Base-by-base conservation (phyloP, 2,329 filamentous ascomycete species). In the Claviceps sp. region DNA sequence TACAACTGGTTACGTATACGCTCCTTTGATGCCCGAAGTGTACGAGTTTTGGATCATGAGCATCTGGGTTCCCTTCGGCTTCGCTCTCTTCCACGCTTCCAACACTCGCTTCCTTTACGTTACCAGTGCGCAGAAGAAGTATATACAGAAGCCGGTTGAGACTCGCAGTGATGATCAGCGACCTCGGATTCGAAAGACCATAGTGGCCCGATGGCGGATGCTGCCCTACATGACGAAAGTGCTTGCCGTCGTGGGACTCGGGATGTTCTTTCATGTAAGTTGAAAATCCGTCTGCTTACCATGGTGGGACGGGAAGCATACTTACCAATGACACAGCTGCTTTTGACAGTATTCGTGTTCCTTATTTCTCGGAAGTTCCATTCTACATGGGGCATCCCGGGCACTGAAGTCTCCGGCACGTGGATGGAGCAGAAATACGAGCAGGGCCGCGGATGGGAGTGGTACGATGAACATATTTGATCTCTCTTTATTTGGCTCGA, bases 41-140 rank as follows among this genome's bases (percentile, higher is more conserved):
- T 70, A 70, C 16, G 78, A 83, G 63, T 85, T 73, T 62, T 85
- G 81, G 79, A 73, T 82, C 63, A 85, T 85, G 82, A 75, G 77
- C 55, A 70, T 80, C 52, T 82, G 79, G 62, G 68, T 85, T 3
- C 82, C 82, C 11, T 74, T 80, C 47, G 81, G 82, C 24, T 79
- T 85, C 51, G 81, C 79, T 7, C 66, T 85, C 5, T 84, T 84
- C 60, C 81, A 85, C 60, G 81, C 78, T 22, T 76, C 77, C 54
- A 82, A 83, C 61, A 75, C 71, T 58, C 77, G 78, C 52, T 78
- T 84, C 50, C 71, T 82, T 18, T 69, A 81, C 56, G 70, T 82
- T 51, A 78, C 78, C 49, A 72, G 72, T 56, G 69, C 73, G 26
- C 80, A 83, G 62, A 71, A 68, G 56, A 71, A 72, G 49, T 67